Conservation (phyloP, 2,329 filamentous ascomycete species). For the Penicillium sp. region DNA sequence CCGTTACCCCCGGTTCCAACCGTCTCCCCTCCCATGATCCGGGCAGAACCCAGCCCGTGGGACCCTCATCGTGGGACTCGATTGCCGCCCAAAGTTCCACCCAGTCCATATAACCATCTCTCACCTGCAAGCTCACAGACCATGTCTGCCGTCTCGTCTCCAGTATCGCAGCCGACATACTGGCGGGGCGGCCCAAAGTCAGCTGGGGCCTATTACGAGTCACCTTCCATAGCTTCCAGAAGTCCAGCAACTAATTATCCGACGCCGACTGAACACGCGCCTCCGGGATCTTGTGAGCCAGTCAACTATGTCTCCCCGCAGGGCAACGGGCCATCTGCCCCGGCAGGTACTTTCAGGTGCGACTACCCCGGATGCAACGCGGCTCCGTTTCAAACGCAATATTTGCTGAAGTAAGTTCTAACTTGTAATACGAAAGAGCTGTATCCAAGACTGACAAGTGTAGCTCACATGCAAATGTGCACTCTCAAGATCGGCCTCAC, state of each 20-base stretch:
- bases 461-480: conserved; percentile 63
- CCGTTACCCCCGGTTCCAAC: conserved; percentile 30
- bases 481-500: conserved; percentile 66
- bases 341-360: conserved; percentile 55
- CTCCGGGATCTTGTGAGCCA: conserved; percentile 29
- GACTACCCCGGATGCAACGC: conserved; percentile 62
- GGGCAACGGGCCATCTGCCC: conserved; percentile 30
- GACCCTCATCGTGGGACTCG: conserved; percentile 38
- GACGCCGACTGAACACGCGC: conserved; percentile 44
- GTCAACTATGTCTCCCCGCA: conserved; percentile 28
- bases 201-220: conserved; percentile 33
- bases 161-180: conserved; percentile 36
- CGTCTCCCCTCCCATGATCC: conserved; percentile 32
- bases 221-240: conserved; percentile 34
- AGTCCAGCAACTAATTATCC: conserved; percentile 46
- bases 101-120: conserved; percentile 43
- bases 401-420: conserved; percentile 64
- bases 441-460: conserved; percentile 8
- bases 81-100: conserved; percentile 37
- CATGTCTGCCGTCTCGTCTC: conserved; percentile 41
- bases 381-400: conserved; percentile 67
- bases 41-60: conserved; percentile 33
- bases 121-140: conserved; percentile 47
- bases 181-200: conserved; percentile 36
- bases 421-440: not conserved